Conservation (phyloP, 2,329 filamentous ascomycete genomes). For the Cladobotryum mycophilum region DNA sequence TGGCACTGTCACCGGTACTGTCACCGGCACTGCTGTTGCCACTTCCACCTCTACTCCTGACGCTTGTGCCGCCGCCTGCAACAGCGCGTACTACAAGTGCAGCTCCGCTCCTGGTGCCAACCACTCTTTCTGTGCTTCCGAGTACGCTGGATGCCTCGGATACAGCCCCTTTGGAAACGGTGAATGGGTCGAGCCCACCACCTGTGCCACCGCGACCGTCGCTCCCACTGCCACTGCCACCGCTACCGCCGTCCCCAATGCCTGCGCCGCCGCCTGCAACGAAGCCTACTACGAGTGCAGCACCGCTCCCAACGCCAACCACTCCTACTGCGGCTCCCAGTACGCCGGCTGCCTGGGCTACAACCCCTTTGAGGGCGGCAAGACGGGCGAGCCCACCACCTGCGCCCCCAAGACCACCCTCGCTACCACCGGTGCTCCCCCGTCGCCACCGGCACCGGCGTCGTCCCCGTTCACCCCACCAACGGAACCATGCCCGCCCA, state of each 20-base stretch:
- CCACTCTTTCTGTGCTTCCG: neutral
- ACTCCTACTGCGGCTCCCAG: constrained; percentile 18
- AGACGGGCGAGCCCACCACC: neutral
- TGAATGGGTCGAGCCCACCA: neutral
- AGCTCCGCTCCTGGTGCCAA: neutral
- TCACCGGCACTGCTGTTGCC: constrained; percentile 1
- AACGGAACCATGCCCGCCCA: constrained; percentile 4
- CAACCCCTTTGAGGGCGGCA: constrained; percentile 14
- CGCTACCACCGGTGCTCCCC: neutral
- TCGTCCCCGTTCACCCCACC: neutral
- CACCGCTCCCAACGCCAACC: constrained; percentile 14
- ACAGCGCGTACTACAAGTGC: neutral
- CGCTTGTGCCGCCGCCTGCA: neutral
- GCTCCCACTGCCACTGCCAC: constrained; percentile 2
- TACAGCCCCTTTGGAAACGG: too few species aligned
- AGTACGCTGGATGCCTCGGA: neutral
- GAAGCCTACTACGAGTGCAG: neutral
- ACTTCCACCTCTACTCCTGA: neutral
- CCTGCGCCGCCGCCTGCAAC: constrained; percentile 1
- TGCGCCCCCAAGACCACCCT: neutral
- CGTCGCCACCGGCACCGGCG: neutral
- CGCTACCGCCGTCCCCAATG: neutral
- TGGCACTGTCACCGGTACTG: neutral
- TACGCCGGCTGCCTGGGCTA: constrained; percentile 21
- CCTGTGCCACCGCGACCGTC: constrained; percentile 1